Conservation (phyloP, 345 rosid species). For the Eucalyptus regnans region DNA sequence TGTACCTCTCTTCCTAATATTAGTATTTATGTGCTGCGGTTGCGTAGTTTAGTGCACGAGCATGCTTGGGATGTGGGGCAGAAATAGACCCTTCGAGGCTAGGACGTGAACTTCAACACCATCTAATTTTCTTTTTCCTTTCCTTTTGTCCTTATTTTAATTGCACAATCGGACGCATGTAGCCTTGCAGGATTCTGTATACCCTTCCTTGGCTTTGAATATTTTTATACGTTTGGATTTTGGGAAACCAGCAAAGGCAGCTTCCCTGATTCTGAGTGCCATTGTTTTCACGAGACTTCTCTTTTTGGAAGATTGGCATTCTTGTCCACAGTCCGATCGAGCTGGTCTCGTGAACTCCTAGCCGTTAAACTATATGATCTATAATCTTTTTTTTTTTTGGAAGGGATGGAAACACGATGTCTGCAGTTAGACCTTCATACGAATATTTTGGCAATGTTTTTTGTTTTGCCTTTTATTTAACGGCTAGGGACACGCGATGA, state of each 20-base stretch:
- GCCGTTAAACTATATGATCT: neutral
- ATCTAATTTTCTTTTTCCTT: neutral
- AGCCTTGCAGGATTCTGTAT: neutral
- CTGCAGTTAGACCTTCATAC: neutral
- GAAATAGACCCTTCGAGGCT: neutral
- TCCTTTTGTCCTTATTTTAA: neutral
- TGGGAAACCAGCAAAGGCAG: neutral
- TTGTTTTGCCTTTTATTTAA: neutral
- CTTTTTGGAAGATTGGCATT: neutral
- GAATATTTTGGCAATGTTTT: neutral
- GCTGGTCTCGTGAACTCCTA: slow-evolving; percentile 9
- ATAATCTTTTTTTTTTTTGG: neutral
- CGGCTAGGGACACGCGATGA: neutral
- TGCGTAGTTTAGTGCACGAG: neutral
- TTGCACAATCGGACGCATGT: neutral
- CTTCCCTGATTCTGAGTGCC: neutral
- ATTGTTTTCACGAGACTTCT: slow-evolving; percentile 14
- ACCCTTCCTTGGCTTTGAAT: neutral
- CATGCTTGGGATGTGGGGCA: neutral
- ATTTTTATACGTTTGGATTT: neutral
- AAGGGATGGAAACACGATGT: neutral
- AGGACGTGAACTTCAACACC: neutral
- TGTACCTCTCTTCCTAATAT: neutral
- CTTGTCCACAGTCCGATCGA: slow-evolving; percentile 1
- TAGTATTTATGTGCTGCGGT: neutral